phyloP scores from a whole-genome alignment of 169 alveolate genomes.

The Toxoplasma gondii region DNA sequence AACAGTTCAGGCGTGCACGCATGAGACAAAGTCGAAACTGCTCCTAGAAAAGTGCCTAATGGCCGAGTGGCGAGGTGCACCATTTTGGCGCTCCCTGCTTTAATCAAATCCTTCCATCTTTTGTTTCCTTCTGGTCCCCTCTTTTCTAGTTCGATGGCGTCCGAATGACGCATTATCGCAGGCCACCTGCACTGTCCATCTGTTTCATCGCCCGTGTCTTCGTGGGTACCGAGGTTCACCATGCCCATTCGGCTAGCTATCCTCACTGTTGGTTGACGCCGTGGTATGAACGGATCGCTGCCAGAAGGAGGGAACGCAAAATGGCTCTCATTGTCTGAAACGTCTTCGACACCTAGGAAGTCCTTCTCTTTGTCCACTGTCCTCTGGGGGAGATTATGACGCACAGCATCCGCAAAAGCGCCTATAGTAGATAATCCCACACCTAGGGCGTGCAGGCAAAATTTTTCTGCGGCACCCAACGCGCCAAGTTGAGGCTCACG shows the following conservation, averaged over 20 bases:
- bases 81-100: not conserved
- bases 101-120: not conserved
- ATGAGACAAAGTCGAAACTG: not conserved
- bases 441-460: constrained; percentile 30
- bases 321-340: too few species aligned
- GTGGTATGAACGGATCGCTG: not conserved
- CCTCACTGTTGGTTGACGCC: not conserved
- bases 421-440: not conserved
- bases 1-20: constrained; percentile 33
- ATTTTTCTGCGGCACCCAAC: not conserved
- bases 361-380: not conserved
- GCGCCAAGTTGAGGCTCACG: not conserved
- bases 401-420: constrained; percentile 17
- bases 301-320: too few species aligned
- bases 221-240: not conserved
- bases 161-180: not conserved
- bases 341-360: not conserved
- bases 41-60: not conserved
- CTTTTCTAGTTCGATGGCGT: not conserved
- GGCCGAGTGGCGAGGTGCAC: not conserved
- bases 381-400: not conserved
- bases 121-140: not conserved
- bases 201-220: not conserved
- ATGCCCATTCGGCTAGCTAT: too few species aligned
- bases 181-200: not conserved